phyloP scores from a whole-genome alignment of 1,284 basidiomycete genomes.

The Laetiporus sulphureus region DNA sequence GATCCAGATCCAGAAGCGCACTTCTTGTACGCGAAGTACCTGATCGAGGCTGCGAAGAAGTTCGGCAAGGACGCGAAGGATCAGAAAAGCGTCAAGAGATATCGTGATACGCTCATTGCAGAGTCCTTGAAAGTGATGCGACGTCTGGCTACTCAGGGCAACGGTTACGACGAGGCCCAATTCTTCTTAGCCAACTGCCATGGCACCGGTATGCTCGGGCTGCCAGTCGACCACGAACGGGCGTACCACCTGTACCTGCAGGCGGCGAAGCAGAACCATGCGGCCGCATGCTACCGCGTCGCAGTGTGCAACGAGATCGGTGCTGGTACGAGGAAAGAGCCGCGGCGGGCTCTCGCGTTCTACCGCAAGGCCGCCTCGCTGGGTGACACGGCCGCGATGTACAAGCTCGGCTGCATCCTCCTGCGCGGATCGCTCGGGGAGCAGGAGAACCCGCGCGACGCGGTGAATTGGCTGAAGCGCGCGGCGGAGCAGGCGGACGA shows the following conservation, averaged over 20 bases:
- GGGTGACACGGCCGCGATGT: constrained; percentile 98
- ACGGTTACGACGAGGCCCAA: constrained; percentile 94
- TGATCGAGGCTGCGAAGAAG: constrained; percentile 98
- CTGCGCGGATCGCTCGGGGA: constrained; percentile 84
- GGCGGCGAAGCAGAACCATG: constrained; percentile 95
- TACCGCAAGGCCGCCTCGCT: constrained; percentile 95
- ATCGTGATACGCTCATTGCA: constrained; percentile 81
- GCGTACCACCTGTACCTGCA: constrained; percentile 98
- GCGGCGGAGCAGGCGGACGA: constrained; percentile 97
- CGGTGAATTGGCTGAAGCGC: constrained; percentile 90
- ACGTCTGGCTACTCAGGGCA: constrained; percentile 83
- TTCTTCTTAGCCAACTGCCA: constrained; percentile 98
- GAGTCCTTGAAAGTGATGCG: constrained; percentile 93
- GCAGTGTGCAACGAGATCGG: constrained; percentile 99
- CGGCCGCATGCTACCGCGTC: constrained; percentile 92
- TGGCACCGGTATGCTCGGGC: constrained; percentile 89
- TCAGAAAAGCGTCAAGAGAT: constrained; percentile 80
- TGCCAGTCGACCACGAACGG: constrained; percentile 95
- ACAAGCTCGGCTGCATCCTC: constrained; percentile 96
- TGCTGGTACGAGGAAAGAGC: constrained; percentile 93
- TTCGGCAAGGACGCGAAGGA: constrained; percentile 70
- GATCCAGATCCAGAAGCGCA: constrained; percentile 99
- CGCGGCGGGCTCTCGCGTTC: constrained; percentile 86
- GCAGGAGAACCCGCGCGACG: constrained; percentile 83
- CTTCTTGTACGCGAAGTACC: constrained; percentile 94